Percentiles rank a stretch among this genome's conserved stretches.
Evolutionary conservation across 805 yeast species (phyloP).

Genomic region (Myxozyma kluyveri): DNA sequence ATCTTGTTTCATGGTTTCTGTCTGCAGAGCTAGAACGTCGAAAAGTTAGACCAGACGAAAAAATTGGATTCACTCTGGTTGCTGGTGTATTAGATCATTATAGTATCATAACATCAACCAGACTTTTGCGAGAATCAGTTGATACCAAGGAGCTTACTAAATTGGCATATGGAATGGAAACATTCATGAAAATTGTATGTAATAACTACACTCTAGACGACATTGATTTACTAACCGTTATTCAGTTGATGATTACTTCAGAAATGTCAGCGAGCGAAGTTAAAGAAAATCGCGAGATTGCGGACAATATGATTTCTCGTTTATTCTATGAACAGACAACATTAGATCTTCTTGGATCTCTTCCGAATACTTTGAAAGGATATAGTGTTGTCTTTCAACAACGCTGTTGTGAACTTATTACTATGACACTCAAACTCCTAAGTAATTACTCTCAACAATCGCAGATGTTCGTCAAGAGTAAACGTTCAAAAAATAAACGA

Average conservation of each 20-base stretch:
- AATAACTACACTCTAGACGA: neutral
- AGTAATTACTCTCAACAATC: slow-evolving; percentile 63
- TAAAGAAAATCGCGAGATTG: slow-evolving; percentile 50
- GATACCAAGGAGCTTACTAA: slow-evolving; percentile 39
- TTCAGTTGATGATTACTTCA: slow-evolving; percentile 37
- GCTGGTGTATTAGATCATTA: slow-evolving; percentile 61
- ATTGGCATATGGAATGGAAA: slow-evolving; percentile 65
- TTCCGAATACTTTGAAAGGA: slow-evolving; percentile 60
- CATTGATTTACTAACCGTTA: too few relatives aligned
- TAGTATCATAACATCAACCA: slow-evolving; percentile 53
- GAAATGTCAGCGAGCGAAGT: slow-evolving; percentile 44
- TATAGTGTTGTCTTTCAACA: slow-evolving; percentile 62
- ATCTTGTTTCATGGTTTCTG: slow-evolving; percentile 72
- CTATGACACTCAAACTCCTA: slow-evolving; percentile 62
- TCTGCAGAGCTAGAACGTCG: slow-evolving; percentile 52
- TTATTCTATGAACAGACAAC: slow-evolving; percentile 67
- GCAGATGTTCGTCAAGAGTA: slow-evolving; percentile 48
- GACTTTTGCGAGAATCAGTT: slow-evolving; percentile 41
- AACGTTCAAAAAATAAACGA: slow-evolving; percentile 37
- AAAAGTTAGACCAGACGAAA: slow-evolving; percentile 14
- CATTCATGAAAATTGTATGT: slow-evolving; percentile 59
- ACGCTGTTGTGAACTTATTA: slow-evolving; percentile 62
- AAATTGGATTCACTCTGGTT: slow-evolving; percentile 25
- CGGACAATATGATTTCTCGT: slow-evolving; percentile 60
- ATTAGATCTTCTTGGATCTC: slow-evolving; percentile 51